Percentiles rank a stretch among this genome's conserved stretches.
phyloP scores from a whole-genome alignment of 2,329 filamentous ascomycete genomes.

The Fusarium sp. region DNA sequence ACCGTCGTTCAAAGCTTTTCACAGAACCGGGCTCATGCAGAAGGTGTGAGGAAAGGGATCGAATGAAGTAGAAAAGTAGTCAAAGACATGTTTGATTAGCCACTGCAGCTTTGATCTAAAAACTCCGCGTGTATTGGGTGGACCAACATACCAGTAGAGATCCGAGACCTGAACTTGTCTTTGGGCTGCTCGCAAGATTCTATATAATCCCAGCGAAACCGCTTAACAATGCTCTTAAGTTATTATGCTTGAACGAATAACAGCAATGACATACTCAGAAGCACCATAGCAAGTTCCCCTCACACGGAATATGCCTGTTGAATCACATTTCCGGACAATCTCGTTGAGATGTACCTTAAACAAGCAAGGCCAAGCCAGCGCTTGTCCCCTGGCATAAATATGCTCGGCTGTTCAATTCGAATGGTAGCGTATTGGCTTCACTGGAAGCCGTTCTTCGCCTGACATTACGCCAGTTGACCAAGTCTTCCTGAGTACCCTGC shows the following conservation, averaged over 20 bases:
- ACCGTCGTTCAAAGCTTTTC: neutral
- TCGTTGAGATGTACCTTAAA: conserved; percentile 7
- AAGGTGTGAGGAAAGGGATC: too few species aligned
- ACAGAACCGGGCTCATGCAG: neutral
- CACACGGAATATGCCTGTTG: conserved; percentile 8
- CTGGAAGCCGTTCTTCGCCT: conserved; percentile 5
- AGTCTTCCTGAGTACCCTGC: conserved; percentile 10
- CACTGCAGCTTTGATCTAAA: neutral
- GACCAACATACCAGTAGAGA: neutral
- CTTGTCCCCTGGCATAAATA: neutral
- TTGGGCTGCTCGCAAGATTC: neutral
- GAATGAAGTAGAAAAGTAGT: neutral
- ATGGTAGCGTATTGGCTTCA: neutral
- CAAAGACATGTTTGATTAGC: neutral
- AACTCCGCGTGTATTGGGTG: neutral
- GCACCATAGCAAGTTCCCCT: neutral
- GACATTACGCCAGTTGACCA: neutral
- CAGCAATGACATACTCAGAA: neutral
- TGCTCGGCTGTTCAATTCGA: neutral
- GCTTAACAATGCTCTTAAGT: neutral
- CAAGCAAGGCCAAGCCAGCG: neutral
- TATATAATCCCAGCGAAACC: neutral
- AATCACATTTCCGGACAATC: neutral
- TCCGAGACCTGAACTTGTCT: neutral
- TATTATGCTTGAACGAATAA: neutral